phyloP scores from a whole-genome alignment of 805 yeast genomes.

The Cyberlindnera galapagoensis region DNA sequence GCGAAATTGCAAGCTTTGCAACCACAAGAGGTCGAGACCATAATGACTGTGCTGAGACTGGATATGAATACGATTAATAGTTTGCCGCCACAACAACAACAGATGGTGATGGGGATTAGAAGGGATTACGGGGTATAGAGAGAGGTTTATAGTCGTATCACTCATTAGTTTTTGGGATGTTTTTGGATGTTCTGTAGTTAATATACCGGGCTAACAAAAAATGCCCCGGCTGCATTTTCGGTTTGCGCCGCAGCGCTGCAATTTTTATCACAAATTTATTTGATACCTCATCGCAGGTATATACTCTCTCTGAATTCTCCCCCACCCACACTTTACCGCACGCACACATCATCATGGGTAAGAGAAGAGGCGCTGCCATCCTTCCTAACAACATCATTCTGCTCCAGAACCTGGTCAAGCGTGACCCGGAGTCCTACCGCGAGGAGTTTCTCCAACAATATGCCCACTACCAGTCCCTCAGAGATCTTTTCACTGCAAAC shows the following conservation, averaged over 20 bases:
- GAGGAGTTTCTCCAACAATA: conserved; percentile 93
- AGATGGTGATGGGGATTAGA: conserved; percentile 6
- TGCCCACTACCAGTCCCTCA: conserved; percentile 83
- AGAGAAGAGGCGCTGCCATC: conserved; percentile 85
- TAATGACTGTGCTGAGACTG: conserved; percentile 41
- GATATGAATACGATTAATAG: conserved; percentile 25
- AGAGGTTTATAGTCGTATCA: no score
- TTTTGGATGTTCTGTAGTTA: no score
- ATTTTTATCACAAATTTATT: no score
- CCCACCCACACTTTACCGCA: no score
- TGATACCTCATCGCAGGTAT: no score
- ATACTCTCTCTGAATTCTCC: no score
- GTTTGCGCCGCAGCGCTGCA: no score
- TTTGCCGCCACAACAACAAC: conserved; percentile 11
- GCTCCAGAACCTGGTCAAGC: conserved; percentile 83
- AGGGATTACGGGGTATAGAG: no score
- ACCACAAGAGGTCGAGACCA: conserved; percentile 50
- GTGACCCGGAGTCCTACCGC: conserved; percentile 90
- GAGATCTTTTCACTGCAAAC: conserved; percentile 79
- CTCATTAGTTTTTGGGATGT: no score
- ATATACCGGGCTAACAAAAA: no score
- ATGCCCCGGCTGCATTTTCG: no score
- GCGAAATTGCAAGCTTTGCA: conserved; percentile 45
- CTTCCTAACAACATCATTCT: conserved; percentile 89
- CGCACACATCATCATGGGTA: conserved; percentile 64